A percentile compares a stretch with the other conserved stretches of the same genome.
Conservation (phyloP, 169 alveolate species). For the Cryptosporidium meleagridis region DNA sequence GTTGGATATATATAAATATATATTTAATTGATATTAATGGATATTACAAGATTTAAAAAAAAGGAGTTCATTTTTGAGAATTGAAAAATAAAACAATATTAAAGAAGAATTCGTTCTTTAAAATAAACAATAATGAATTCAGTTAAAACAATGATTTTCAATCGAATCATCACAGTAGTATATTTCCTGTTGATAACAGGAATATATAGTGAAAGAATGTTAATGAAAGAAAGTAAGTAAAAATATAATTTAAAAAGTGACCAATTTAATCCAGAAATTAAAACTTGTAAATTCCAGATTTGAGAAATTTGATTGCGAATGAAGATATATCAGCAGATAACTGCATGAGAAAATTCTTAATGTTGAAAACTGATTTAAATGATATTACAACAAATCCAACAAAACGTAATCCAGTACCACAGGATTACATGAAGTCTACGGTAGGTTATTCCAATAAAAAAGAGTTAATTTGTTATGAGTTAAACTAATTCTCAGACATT, state of each 20-base stretch:
- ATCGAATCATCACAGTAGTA: neutral
- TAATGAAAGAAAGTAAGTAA: neutral
- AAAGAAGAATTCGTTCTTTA: neutral
- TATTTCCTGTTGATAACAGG: neutral
- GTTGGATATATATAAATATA: neutral
- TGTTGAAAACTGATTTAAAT: conserved; percentile 46
- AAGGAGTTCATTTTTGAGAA: neutral
- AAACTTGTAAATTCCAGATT: neutral
- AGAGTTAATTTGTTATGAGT: neutral
- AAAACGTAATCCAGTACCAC: conserved; percentile 64
- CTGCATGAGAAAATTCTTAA: conserved; percentile 44
- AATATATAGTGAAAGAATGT: neutral
- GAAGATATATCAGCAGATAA: conserved; percentile 41
- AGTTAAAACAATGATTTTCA: neutral
- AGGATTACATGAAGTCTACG: conserved; percentile 33
- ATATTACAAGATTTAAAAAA: neutral
- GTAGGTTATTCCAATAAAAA: conserved; percentile 16
- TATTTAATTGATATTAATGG: neutral
- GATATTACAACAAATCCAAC: conserved; percentile 67
- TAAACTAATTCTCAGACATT: neutral
- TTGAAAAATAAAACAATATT: neutral
- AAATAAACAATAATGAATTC: neutral
- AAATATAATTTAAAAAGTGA: neutral
- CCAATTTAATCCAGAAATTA: neutral
- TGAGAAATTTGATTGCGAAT: neutral